These are phyloP conservation scores for Alternaria rosae DNA, from an alignment of 2,329 filamentous ascomycete species.

Conservation along the genomic window DNA sequence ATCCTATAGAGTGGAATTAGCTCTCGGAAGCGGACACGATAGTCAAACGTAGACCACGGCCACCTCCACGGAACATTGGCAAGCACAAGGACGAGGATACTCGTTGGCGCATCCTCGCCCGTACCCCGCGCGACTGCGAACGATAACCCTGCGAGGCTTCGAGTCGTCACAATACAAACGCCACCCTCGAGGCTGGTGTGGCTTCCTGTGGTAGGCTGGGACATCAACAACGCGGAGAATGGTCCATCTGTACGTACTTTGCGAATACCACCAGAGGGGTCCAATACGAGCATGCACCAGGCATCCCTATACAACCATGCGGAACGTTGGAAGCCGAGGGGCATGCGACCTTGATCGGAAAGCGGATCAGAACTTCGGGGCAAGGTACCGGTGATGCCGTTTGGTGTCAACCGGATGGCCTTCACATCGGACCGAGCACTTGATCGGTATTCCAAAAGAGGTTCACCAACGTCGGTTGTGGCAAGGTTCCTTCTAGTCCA, in stretches of 20 bases:
- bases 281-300: neutral
- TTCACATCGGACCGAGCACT: constrained; percentile 17
- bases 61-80: neutral
- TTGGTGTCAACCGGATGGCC: constrained; percentile 11
- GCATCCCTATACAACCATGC: neutral
- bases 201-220: neutral
- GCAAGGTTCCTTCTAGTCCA: neutral
- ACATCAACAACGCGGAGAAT: neutral
- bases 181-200: neutral
- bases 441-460: constrained; percentile 7
- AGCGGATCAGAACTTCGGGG: constrained; percentile 19
- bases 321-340: neutral
- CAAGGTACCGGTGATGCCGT: constrained; percentile 18
- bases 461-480: neutral
- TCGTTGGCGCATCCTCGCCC: neutral
- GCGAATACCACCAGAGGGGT: neutral
- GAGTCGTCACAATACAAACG: neutral
- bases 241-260: neutral
- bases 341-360: constrained; percentile 4
- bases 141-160: neutral
- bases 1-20: neutral
- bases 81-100: neutral
- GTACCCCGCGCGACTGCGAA: neutral
- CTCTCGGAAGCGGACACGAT: neutral
- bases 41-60: neutral